Conservation (phyloP, 345 rosid genomes). For the Hibiscus syriacus region DNA sequence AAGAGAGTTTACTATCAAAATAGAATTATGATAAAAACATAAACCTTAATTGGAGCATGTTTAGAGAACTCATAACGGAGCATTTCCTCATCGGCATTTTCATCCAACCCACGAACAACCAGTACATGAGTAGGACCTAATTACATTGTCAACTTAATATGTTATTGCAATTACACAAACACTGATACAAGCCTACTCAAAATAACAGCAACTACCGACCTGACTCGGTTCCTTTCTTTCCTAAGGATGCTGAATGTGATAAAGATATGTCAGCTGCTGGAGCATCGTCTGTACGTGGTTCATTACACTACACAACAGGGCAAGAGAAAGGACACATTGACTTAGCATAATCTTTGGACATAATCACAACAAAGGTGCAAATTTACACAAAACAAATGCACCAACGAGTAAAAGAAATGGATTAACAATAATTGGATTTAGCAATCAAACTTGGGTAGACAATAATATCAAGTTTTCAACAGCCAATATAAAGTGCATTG, state of each 20-base stretch:
- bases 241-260: slow-evolving; percentile 55
- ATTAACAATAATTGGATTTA: not conserved
- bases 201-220: slow-evolving; percentile 45
- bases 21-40: not conserved
- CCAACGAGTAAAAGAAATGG: not conserved
- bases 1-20: slow-evolving; percentile 1
- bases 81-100: slow-evolving; percentile 98
- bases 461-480: not conserved
- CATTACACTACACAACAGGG: slow-evolving; percentile 60
- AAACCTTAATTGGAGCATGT: slow-evolving; percentile 94
- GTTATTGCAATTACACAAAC: slow-evolving; percentile 1
- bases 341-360: too few relatives aligned
- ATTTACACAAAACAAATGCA: too few relatives aligned
- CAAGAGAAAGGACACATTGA: not conserved
- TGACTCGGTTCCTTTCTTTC: slow-evolving; percentile 73
- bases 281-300: slow-evolving; percentile 89
- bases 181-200: slow-evolving; percentile 12
- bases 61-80: slow-evolving; percentile 96
- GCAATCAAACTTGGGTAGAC: not conserved
- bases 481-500: not conserved
- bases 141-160: slow-evolving; percentile 18
- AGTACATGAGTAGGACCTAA: slow-evolving; percentile 95
- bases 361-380: too few relatives aligned
- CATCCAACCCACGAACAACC: slow-evolving; percentile 97
- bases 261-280: slow-evolving; percentile 75